A percentile compares a stretch with the other conserved stretches of the same genome.
Evolutionary conservation across 2,329 filamentous ascomycete genomes (phyloP).

Genomic region (Periconia digitata): DNA sequence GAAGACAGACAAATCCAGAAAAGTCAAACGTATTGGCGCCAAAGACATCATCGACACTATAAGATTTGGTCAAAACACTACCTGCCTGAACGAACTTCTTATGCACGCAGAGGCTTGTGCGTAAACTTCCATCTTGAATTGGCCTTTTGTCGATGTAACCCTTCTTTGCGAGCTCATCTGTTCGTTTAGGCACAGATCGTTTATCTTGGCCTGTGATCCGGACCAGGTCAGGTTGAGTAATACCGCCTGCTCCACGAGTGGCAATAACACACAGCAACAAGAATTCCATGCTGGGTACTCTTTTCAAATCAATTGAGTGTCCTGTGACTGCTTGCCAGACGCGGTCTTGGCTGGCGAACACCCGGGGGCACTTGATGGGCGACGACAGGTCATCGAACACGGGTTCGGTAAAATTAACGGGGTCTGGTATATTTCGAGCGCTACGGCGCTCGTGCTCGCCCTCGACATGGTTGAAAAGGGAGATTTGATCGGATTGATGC

Average conservation of each 20-base stretch:
- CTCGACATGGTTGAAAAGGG: too few relatives aligned
- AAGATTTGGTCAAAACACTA: constrained; percentile 26
- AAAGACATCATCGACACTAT: constrained; percentile 38
- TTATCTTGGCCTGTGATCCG: constrained; percentile 63
- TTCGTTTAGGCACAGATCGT: constrained; percentile 63
- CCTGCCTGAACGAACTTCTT: constrained; percentile 50
- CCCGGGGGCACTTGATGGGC: constrained; percentile 24
- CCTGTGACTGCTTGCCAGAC: constrained; percentile 64
- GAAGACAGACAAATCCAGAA: constrained; percentile 50
- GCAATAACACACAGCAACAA: constrained; percentile 61
- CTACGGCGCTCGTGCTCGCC: constrained; percentile 1
- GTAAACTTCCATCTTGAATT: constrained; percentile 44
- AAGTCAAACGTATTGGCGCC: constrained; percentile 48
- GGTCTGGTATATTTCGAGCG: constrained; percentile 16
- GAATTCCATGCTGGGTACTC: constrained; percentile 58
- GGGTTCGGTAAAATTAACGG: constrained; percentile 9
- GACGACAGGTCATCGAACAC: constrained; percentile 30
- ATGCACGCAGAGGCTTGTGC: constrained; percentile 60
- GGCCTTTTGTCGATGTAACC: constrained; percentile 62
- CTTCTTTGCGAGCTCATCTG: constrained; percentile 57
- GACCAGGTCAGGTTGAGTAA: constrained; percentile 60
- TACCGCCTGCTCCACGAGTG: constrained; percentile 54
- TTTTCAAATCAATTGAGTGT: constrained; percentile 58
- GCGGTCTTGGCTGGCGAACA: constrained; percentile 55
- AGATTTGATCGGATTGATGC: too few relatives aligned